These are phyloP conservation scores for Panicum virgatum DNA, from an alignment of 202 grass and related monocot genomes.

Conservation along the genomic window DNA sequence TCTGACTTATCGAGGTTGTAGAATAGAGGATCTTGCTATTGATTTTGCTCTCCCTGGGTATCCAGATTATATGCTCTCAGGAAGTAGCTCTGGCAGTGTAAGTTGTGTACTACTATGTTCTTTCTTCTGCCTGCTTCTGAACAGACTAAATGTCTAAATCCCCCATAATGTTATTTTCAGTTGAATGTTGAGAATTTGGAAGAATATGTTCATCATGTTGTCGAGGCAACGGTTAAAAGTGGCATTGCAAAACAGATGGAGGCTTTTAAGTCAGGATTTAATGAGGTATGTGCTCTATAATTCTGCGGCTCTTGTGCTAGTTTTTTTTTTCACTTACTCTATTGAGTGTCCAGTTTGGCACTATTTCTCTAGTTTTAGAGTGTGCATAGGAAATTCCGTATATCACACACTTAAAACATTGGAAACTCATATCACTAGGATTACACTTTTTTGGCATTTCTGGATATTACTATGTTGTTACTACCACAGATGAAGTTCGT, in stretches of 20 bases:
- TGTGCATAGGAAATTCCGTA: neutral
- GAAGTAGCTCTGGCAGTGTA: slow-evolving; percentile 46
- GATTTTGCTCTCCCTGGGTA: slow-evolving; percentile 89
- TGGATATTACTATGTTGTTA: no score
- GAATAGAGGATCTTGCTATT: slow-evolving; percentile 78
- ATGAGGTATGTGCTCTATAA: slow-evolving; percentile 64
- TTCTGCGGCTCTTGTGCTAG: neutral
- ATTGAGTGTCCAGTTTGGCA: neutral
- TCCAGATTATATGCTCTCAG: slow-evolving; percentile 61
- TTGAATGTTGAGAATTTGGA: slow-evolving; percentile 75
- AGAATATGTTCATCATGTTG: slow-evolving; percentile 73
- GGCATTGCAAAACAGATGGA: slow-evolving; percentile 79
- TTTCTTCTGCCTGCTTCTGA: slow-evolving; percentile 10
- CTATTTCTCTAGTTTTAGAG: slow-evolving; percentile 8
- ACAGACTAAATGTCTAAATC: slow-evolving; percentile 25
- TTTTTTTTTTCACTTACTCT: slow-evolving; percentile 9
- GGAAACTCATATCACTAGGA: no score
- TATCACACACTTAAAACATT: neutral
- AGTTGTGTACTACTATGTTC: neutral
- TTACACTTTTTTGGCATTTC: no score
- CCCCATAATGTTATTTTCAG: slow-evolving; percentile 45
- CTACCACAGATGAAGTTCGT: neutral
- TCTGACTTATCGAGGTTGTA: slow-evolving; percentile 65
- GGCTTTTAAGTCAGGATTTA: slow-evolving; percentile 90
- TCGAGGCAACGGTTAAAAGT: slow-evolving; percentile 70